Conservation (phyloP, 2,329 filamentous ascomycete genomes). For the Epichloe festucae region DNA sequence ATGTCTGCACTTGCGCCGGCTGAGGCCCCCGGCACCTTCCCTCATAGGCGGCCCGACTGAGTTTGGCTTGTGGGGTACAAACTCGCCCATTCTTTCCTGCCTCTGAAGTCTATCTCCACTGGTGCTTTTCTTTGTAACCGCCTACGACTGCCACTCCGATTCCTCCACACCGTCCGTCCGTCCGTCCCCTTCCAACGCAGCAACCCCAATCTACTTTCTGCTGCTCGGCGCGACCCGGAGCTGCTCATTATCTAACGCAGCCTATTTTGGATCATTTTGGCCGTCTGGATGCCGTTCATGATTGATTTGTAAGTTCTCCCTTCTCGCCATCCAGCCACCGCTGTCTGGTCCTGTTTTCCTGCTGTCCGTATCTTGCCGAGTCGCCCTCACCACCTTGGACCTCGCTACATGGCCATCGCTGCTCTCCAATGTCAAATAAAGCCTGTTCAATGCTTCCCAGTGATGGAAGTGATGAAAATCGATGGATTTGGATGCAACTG, state of each 20-base stretch:
- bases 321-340: constrained; percentile 6
- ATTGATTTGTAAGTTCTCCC: constrained; percentile 37
- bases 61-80: constrained; percentile 13
- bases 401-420: constrained; percentile 22
- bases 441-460: constrained; percentile 13
- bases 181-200: constrained; percentile 21
- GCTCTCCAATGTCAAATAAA: constrained; percentile 14
- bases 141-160: constrained; percentile 8
- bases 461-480: constrained; percentile 23
- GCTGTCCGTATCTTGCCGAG: constrained; percentile 26
- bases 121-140: constrained; percentile 20
- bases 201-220: constrained; percentile 13
- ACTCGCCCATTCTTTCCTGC: constrained; percentile 27
- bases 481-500: constrained; percentile 20
- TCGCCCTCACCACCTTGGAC: constrained; percentile 20
- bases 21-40: background rate
- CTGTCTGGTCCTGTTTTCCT: constrained; percentile 13
- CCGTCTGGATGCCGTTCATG: constrained; percentile 29
- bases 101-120: constrained; percentile 19
- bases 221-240: constrained; percentile 3
- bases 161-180: constrained; percentile 19
- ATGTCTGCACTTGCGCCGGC: background rate
- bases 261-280: constrained; percentile 14
- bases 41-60: constrained; percentile 7
- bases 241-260: background rate